Percentiles rank a stretch among this genome's conserved stretches.
Conservation (phyloP, 176 grass and related monocot genomes). For the Carex pumila region DNA sequence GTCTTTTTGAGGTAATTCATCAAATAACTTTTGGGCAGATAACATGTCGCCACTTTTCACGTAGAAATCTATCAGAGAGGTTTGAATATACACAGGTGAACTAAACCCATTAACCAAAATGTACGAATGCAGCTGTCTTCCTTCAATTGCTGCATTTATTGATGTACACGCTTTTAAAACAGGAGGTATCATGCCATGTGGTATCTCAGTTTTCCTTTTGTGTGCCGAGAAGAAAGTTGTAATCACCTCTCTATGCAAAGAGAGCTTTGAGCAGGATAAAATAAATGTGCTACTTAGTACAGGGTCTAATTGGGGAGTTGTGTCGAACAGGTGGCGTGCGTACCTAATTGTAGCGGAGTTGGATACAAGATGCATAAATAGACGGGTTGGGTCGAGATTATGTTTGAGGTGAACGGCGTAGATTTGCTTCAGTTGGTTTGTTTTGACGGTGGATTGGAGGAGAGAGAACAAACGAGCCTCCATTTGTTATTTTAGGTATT, state of each 20-base stretch:
- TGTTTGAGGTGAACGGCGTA: constrained; percentile 40
- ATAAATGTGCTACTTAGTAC: constrained; percentile 36
- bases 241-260: constrained; percentile 45
- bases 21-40: constrained; percentile 41
- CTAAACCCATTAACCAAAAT: constrained; percentile 44
- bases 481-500: constrained; percentile 16
- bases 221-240: constrained; percentile 33
- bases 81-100: constrained; percentile 40
- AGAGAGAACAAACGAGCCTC: constrained; percentile 25
- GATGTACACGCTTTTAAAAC: constrained; percentile 52
- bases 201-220: constrained; percentile 20
- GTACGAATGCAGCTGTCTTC: constrained; percentile 55
- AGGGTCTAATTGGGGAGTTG: constrained; percentile 34
- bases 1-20: constrained; percentile 47
- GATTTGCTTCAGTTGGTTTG: constrained; percentile 2
- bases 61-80: constrained; percentile 79
- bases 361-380: constrained; percentile 12
- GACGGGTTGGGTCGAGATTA: constrained; percentile 28
- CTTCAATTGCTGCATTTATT: constrained; percentile 25
- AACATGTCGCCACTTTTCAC: constrained; percentile 57
- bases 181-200: constrained; percentile 34
- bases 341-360: constrained; percentile 17
- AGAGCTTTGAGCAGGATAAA: constrained; percentile 45
- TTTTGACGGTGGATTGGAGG: constrained; percentile 9
- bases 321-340: constrained; percentile 67